Evolutionary conservation across 805 yeast species (phyloP), one percentile per base, ranked within the genome.

Genomic region (Komagataella pastoris): DNA sequence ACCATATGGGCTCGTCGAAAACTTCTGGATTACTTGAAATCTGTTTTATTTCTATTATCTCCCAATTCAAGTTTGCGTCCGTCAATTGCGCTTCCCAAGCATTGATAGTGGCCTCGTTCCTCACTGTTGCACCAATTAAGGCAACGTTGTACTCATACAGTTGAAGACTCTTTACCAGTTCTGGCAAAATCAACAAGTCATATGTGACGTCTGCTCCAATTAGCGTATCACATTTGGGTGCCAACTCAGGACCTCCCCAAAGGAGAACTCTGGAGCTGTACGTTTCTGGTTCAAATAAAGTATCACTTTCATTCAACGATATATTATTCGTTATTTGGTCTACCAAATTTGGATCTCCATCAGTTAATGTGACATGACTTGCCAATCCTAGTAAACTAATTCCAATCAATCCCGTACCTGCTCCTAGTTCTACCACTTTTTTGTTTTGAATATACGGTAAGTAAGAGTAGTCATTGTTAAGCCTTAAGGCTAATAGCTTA

Each of bases 131-230:
- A 1, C 95, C 82, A 14, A 90, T 73, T 47, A 58, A 57, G 2
- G 64, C 64, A 6, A 49, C 49, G 10, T 57, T 56, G 47, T 3
- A 24, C 23, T 18, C 54, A 8, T 30, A 10, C 40, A 10, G 8
- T 8, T 30, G 40, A 30, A 30, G 40, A 30, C 40, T 30, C 40
- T 14, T 30, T 4, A 30, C 73, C 46, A 90, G 70, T 21, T 66
- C 66, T 0, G 81, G 80, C 18, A 88, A 71, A 2, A 80, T 71
- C 3, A 75, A 67, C 2, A 79, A 62, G 59, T 90, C 97, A 64
- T 86, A 90, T 0, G 96, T 88, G 12, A 90, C 88, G 64, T 90
- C 98, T 0, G 97, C 93, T 0, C 90, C 96, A 3, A 88, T 60
- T 0, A 88, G 67, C 1, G 81, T 63, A 57, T 82, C 80, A 3